A percentile compares a stretch with the other conserved stretches of the same genome.
These are phyloP conservation scores for Trichoderma lentiforme DNA, from an alignment of 2,329 filamentous ascomycete genomes.

Conservation along the genomic window DNA sequence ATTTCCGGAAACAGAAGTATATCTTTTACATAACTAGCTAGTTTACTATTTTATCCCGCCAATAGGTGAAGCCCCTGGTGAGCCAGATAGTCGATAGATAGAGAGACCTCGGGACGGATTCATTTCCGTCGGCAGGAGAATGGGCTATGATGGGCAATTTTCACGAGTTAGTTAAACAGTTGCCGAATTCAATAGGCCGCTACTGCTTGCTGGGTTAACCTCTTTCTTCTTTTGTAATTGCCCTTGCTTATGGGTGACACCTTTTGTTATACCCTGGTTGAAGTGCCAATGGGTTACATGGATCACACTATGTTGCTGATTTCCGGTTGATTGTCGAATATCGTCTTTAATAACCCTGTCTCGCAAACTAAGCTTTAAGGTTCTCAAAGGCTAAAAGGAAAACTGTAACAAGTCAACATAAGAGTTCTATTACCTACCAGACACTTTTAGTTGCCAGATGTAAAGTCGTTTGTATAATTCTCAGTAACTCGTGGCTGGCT, in stretches of 20 bases:
- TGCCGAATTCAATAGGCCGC: background rate
- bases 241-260: background rate
- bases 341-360: background rate
- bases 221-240: background rate
- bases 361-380: background rate
- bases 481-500: background rate
- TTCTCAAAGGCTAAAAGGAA: background rate
- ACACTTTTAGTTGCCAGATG: background rate
- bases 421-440: background rate
- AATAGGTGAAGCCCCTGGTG: background rate
- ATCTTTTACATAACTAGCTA: background rate
- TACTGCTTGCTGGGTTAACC: background rate
- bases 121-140: background rate
- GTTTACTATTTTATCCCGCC: background rate
- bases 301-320: background rate
- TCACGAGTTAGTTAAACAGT: background rate
- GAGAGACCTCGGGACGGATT: background rate
- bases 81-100: background rate
- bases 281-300: background rate
- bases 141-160: background rate
- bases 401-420: background rate
- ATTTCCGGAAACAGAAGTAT: background rate
- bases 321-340: background rate
- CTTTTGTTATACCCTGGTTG: background rate
- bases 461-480: background rate